Base-by-base conservation (phyloP, 148 eudicot species). In the Suaeda aralocaspica region DNA sequence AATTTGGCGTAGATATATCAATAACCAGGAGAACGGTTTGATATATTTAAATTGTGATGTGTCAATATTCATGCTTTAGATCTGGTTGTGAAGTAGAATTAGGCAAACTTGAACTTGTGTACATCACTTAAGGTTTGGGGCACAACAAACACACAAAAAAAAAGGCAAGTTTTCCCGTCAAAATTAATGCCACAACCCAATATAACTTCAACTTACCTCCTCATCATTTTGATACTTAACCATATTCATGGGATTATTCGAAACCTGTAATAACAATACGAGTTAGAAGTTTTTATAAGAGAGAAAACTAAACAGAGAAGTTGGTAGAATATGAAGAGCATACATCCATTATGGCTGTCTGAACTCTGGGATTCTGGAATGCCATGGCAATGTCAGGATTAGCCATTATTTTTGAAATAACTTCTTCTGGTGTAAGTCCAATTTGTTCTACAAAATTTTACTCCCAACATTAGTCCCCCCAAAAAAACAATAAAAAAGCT, bases 291-390 rank as follows among this genome's bases (percentile, higher is more conserved):
- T 25, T 51, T 46, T 18, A 19, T 1, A 53, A 36, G 53, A 52
- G 21, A 26, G 25, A 21, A 34, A 22, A 59, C 12, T 9, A 1
- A 39, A 52, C 24, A n/a, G 8, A 36, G 5, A 3, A 22, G 9
- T 13, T 31, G n/a, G 34, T 24, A 19, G 5, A 69, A 39, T 66
- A 12, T 48, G 21, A 42, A 66, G 71, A 71, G 57, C 88, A 69
- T 94, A 95, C 99, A 66, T 95, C 99, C 96, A 91, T 84, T 72
- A 95, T 89, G 70, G 99, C 99, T 75, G 88, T 88, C 84, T 91
- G 99, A 75, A 95, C 87, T 84, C 96, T 85, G 29, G 99, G 99
- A 70, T 95, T 95, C 61, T 95, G 99, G 64, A 95, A 95, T 58
- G 96, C 99, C 97, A 85, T 89, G 71, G 97, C 93, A 72, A 91